phyloP scores from a whole-genome alignment of 495 filamentous ascomycete genomes.

The Penicillium lagena region DNA sequence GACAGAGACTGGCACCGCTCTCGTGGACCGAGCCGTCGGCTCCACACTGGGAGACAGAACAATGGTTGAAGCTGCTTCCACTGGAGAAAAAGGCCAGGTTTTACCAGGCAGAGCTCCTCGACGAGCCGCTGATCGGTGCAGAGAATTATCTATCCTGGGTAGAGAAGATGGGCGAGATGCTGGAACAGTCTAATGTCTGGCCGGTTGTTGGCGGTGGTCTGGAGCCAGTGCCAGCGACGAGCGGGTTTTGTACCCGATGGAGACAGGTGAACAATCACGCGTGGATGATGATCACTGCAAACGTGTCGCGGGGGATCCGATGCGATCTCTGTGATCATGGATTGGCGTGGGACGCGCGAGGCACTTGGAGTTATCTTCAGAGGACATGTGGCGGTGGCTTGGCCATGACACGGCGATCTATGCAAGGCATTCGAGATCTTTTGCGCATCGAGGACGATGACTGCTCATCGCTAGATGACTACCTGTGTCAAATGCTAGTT shows the following conservation, averaged over 20 bases:
- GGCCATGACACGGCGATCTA: not conserved
- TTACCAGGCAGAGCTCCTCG: not conserved
- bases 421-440: not conserved
- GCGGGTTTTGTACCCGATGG: not conserved
- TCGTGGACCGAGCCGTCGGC: not conserved
- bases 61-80: not conserved
- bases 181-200: not conserved
- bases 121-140: slow-evolving; percentile 3
- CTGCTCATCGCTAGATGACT: slow-evolving; percentile 2
- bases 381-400: not conserved
- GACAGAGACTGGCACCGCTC: too few relatives aligned
- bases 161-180: not conserved
- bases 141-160: slow-evolving; percentile 3
- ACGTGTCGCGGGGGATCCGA: slow-evolving; percentile 1
- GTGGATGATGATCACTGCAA: slow-evolving; percentile 1
- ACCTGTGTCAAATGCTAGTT: not conserved
- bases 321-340: not conserved
- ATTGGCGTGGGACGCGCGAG: not conserved
- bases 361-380: slow-evolving; percentile 1
- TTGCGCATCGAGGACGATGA: slow-evolving; percentile 1
- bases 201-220: not conserved
- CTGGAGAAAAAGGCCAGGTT: not conserved
- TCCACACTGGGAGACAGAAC: not conserved
- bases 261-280: not conserved
- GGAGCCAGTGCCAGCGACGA: not conserved